A percentile compares a stretch with the other conserved stretches of the same genome.
These are phyloP conservation scores for Roridomyces roridus DNA, from an alignment of 768 basidiomycete species.

Conservation along the genomic window DNA sequence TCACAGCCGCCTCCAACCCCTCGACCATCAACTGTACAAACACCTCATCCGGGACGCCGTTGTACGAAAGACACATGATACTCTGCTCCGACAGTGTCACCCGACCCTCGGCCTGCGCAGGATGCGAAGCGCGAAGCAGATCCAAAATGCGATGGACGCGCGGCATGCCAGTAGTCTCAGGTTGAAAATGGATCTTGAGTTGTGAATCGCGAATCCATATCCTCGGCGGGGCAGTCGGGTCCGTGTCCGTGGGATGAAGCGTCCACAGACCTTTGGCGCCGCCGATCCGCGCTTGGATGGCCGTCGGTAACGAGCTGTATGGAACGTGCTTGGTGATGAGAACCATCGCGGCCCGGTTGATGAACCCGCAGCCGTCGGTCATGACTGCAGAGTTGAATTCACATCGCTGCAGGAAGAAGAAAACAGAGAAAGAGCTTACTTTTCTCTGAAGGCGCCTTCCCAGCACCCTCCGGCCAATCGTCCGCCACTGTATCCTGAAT, in stretches of 20 bases:
- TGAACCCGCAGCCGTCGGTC: constrained; percentile 79
- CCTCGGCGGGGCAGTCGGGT: constrained; percentile 38
- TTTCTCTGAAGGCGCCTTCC: constrained; percentile 57
- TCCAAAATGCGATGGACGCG: constrained; percentile 68
- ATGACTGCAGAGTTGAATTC: no score
- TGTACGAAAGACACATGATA: constrained; percentile 65
- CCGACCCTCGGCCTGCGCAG: constrained; percentile 42
- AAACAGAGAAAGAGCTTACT: constrained; percentile 13
- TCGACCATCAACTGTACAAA: constrained; percentile 56
- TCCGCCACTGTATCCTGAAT: constrained; percentile 52
- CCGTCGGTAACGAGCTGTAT: constrained; percentile 49
- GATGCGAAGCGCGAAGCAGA: constrained; percentile 55
- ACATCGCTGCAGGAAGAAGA: no score
- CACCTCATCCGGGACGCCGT: constrained; percentile 53
- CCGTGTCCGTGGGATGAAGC: constrained; percentile 53
- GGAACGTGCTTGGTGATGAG: constrained; percentile 44
- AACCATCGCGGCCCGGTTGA: constrained; percentile 60
- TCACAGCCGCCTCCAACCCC: constrained; percentile 54
- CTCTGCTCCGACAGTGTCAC: constrained; percentile 55
- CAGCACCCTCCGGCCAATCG: constrained; percentile 34
- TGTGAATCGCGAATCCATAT: constrained; percentile 73
- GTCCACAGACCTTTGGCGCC: constrained; percentile 70
- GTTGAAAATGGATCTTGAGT: constrained; percentile 59
- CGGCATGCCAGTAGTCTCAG: no score
- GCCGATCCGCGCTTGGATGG: constrained; percentile 63